These are phyloP conservation scores for Inosperma sp. DNA, from an alignment of 768 basidiomycete species.

Conservation along the genomic window DNA sequence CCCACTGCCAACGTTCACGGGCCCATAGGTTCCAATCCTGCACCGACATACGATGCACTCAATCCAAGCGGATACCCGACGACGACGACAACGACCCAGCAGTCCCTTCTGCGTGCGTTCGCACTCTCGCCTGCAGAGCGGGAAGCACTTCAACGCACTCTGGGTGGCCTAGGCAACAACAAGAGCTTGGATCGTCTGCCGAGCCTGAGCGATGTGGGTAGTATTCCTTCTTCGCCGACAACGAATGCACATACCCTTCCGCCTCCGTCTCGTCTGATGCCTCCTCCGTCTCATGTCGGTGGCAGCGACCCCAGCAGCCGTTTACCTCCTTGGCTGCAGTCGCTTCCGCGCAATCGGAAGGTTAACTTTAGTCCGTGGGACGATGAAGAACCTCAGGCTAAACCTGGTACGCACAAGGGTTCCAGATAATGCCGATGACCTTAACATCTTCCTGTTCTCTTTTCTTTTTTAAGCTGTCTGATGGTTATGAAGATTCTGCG, in stretches of 20 bases:
- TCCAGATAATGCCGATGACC: background rate
- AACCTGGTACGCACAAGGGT: background rate
- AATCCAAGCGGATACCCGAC: constrained; percentile 54
- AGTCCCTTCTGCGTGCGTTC: constrained; percentile 69
- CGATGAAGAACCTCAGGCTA: constrained; percentile 50
- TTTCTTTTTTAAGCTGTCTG: background rate
- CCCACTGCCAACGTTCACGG: constrained; percentile 5
- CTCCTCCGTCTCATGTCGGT: constrained; percentile 19
- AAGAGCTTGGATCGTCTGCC: constrained; percentile 74
- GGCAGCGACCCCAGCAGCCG: constrained; percentile 30
- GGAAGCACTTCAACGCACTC: constrained; percentile 73
- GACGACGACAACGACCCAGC: constrained; percentile 39
- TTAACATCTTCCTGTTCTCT: background rate
- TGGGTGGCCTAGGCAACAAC: constrained; percentile 70
- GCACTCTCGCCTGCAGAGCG: constrained; percentile 87
- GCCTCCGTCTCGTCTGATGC: constrained; percentile 28
- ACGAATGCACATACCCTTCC: background rate
- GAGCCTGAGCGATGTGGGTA: constrained; percentile 71
- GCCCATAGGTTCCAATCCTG: background rate
- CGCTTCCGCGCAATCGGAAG: constrained; percentile 61
- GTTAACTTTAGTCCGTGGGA: constrained; percentile 81
- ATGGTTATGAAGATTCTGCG: constrained; percentile 1
- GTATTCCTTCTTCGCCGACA: constrained; percentile 64
- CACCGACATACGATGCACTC: constrained; percentile 47
- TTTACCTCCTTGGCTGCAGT: constrained; percentile 65